These are phyloP conservation scores for Pseudocercospora cruenta DNA, from an alignment of 2,329 filamentous ascomycete genomes.

Conservation along the genomic window DNA sequence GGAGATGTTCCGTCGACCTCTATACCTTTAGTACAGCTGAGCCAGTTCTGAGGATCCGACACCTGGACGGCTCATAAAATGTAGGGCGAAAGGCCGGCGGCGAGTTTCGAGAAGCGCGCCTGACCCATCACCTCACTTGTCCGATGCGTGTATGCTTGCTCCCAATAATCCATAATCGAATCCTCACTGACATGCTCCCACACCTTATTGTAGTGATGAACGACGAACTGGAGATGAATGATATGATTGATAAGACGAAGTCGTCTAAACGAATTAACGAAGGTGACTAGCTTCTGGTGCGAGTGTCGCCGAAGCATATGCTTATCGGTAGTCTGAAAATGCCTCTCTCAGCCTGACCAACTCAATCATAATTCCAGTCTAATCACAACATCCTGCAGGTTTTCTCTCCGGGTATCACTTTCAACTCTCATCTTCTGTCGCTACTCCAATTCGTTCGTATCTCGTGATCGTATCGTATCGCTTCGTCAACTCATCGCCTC, in stretches of 20 bases:
- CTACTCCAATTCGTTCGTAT: neutral
- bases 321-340: neutral
- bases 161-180: neutral
- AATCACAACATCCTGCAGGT: neutral
- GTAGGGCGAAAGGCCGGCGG: neutral
- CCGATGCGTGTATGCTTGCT: neutral
- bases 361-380: neutral
- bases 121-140: neutral
- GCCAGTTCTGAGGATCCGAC: neutral
- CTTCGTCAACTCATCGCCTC: constrained; percentile 17
- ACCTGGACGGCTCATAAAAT: neutral
- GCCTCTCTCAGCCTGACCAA: neutral
- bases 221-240: neutral
- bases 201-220: neutral
- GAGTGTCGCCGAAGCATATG: neutral
- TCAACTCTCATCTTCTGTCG: constrained; percentile 9
- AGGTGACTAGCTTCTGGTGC: neutral
- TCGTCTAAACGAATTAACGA: neutral
- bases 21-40: neutral
- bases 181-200: neutral
- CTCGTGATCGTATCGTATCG: neutral
- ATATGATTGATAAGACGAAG: neutral
- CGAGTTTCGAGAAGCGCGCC: neutral
- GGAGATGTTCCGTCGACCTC: neutral
- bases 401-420: constrained; percentile 12